A percentile compares a stretch with the other conserved stretches of the same genome.
phyloP scores from a whole-genome alignment of 306 rosid species.

The Acacia acuminata region DNA sequence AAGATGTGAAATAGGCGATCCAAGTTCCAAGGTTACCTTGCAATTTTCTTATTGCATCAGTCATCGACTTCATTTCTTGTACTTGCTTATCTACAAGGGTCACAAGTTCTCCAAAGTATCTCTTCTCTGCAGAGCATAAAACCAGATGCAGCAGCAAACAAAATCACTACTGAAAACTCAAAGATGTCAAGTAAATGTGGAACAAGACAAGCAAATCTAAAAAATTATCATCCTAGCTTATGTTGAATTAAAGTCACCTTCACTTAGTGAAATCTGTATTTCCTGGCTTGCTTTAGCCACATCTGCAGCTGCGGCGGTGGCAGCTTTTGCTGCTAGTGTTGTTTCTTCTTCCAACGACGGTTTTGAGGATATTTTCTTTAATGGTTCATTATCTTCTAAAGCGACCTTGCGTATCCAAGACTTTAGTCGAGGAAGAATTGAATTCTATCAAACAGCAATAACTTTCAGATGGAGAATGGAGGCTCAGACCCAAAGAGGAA shows the following conservation, averaged over 20 bases:
- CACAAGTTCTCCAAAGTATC: constrained; percentile 51
- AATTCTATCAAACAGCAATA: constrained; percentile 52
- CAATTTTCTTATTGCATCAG: constrained; percentile 58
- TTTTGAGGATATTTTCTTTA: constrained; percentile 42
- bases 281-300: constrained; percentile 78
- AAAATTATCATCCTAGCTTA: constrained; percentile 12
- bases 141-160: constrained; percentile 26
- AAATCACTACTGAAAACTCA: constrained; percentile 19
- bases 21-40: constrained; percentile 55
- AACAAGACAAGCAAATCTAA: neutral
- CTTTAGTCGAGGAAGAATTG: constrained; percentile 70
- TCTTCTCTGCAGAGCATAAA: constrained; percentile 54
- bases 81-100: constrained; percentile 64
- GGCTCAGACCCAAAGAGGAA: constrained; percentile 14
- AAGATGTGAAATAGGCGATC: constrained; percentile 16
- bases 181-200: constrained; percentile 10
- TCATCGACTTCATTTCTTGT: constrained; percentile 82
- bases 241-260: constrained; percentile 50
- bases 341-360: constrained; percentile 75
- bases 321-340: constrained; percentile 79
- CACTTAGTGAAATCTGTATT: constrained; percentile 57
- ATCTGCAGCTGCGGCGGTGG: constrained; percentile 82
- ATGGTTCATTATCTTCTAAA: constrained; percentile 49
- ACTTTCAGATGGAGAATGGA: constrained; percentile 21
- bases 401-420: constrained; percentile 81